Conservation (phyloP, 2,329 filamentous ascomycete species). For the Kalmusia sp. region DNA sequence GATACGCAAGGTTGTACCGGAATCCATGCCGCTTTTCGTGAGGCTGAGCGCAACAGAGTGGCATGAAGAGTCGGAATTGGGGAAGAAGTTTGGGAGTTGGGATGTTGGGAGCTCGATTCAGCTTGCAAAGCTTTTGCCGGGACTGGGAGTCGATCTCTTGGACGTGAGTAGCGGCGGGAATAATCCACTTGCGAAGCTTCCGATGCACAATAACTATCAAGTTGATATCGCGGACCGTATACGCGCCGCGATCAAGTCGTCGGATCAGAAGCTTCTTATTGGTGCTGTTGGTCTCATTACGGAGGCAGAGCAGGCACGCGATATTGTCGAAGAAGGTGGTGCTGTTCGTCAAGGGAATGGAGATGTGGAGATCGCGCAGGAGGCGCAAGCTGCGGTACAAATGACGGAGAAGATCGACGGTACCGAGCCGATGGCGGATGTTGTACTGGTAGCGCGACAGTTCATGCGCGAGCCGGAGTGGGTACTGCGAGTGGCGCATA, state of each 20-base stretch:
- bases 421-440: conserved; percentile 52
- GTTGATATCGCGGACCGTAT: conserved; percentile 57
- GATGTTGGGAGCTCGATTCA: conserved; percentile 48
- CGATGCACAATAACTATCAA: conserved; percentile 57
- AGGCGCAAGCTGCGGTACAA: conserved; percentile 37
- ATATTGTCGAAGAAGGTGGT: conserved; percentile 49
- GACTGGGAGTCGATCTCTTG: conserved; percentile 52
- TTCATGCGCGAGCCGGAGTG: conserved; percentile 64
- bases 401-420: conserved; percentile 45
- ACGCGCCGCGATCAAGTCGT: conserved; percentile 46
- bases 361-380: conserved; percentile 31
- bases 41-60: conserved; percentile 47
- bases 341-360: conserved; percentile 14
- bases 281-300: conserved; percentile 63
- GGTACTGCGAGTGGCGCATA: conserved; percentile 60
- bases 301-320: conserved; percentile 58
- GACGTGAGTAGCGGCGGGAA: conserved; percentile 57
- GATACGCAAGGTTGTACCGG: conserved; percentile 40
- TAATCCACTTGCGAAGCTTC: conserved; percentile 50
- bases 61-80: conserved; percentile 43
- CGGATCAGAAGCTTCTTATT: conserved; percentile 53
- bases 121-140: conserved; percentile 51
- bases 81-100: conserved; percentile 46
- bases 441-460: conserved; percentile 60
- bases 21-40: conserved; percentile 43